Percentiles rank a stretch among this genome's conserved stretches.
phyloP scores from a whole-genome alignment of 345 rosid genomes.

The Lumnitzera racemosa region DNA sequence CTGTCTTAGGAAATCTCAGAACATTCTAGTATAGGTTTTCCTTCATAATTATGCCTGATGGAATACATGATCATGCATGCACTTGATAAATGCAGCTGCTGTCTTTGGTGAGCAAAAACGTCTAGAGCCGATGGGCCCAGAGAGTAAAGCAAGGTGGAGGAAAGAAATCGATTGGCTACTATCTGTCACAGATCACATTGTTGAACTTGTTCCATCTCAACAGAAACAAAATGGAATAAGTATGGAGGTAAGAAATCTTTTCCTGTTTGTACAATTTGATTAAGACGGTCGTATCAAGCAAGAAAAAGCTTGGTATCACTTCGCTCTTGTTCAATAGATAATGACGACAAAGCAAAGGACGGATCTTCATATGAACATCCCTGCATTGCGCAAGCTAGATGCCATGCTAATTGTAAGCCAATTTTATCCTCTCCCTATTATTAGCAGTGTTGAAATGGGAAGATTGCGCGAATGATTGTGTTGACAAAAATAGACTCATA shows the following conservation, averaged over 20 bases:
- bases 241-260: slow-evolving; percentile 11
- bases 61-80: no score
- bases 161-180: slow-evolving; percentile 65
- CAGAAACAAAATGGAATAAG: slow-evolving; percentile 38
- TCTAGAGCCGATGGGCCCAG: slow-evolving; percentile 57
- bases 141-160: slow-evolving; percentile 52
- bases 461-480: no score
- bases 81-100: slow-evolving; percentile 18
- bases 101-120: slow-evolving; percentile 25
- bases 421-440: no score
- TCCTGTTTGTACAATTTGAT: not conserved
- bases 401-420: slow-evolving; percentile 73
- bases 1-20: no score
- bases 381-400: slow-evolving; percentile 90
- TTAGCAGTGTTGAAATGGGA: no score
- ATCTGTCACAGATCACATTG: slow-evolving; percentile 60
- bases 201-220: slow-evolving; percentile 59
- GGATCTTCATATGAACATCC: slow-evolving; percentile 89
- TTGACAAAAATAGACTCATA: no score
- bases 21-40: not conserved
- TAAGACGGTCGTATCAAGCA: no score
- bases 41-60: not conserved
- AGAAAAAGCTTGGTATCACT: no score
- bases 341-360: slow-evolving; percentile 75
- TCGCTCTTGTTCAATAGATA: slow-evolving; percentile 29